phyloP scores from a whole-genome alignment of 768 basidiomycete genomes.

The Chalciporus pseudorubinellus region DNA sequence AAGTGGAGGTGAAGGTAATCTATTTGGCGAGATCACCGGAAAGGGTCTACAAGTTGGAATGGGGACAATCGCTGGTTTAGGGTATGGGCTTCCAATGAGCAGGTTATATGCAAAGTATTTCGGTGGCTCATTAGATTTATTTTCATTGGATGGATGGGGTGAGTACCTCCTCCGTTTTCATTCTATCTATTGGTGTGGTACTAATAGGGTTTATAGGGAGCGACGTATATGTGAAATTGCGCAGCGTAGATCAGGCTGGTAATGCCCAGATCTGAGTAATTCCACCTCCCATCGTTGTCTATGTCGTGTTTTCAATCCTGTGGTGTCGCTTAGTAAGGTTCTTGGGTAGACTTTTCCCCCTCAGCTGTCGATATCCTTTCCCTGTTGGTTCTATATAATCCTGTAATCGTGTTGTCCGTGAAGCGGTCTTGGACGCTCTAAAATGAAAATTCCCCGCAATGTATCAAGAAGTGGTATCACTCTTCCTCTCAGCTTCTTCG shows the following conservation, averaged over 20 bases:
- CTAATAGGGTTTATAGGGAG: constrained; percentile 33
- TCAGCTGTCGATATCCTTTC: background rate
- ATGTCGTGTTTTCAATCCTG: background rate
- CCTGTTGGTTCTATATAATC: background rate
- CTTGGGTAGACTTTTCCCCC: background rate
- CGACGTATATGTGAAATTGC: constrained; percentile 54
- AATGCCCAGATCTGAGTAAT: constrained; percentile 44
- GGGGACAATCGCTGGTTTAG: constrained; percentile 88
- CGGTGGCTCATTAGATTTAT: constrained; percentile 79
- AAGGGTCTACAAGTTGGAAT: constrained; percentile 76
- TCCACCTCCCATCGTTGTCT: background rate
- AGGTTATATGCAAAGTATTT: constrained; percentile 79
- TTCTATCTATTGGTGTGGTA: background rate
- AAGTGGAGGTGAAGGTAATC: constrained; percentile 39
- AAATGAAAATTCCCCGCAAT: background rate
- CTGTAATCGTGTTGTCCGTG: background rate
- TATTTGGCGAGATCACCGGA: constrained; percentile 77
- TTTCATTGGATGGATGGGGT: constrained; percentile 86
- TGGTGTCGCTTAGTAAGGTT: background rate
- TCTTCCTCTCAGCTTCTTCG: constrained; percentile 40
- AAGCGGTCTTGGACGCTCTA: background rate
- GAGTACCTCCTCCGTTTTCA: constrained; percentile 17
- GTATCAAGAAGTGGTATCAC: constrained; percentile 1
- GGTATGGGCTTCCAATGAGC: constrained; percentile 85
- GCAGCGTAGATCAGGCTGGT: constrained; percentile 51